These are phyloP conservation scores for Globisporangium radiosum DNA, from an alignment of 352 stramenopile genomes.

Conservation along the genomic window DNA sequence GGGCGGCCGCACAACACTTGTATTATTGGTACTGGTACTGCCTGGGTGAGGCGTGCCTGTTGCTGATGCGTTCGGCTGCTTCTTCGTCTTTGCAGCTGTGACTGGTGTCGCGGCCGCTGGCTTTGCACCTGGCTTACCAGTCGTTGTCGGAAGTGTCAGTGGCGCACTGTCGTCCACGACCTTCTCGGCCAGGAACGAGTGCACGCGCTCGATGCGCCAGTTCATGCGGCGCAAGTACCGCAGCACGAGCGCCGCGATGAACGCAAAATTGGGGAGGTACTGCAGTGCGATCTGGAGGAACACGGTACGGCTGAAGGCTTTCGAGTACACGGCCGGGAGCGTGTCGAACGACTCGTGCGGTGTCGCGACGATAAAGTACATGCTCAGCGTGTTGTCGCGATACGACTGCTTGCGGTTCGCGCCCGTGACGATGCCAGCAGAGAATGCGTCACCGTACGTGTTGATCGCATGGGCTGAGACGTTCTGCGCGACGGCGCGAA, in stretches of 20 bases:
- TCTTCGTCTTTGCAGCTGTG: slow-evolving; percentile 17
- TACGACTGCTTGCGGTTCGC: slow-evolving; percentile 50
- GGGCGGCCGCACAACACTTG: neutral
- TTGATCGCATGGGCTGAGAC: slow-evolving; percentile 61
- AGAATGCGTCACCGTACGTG: slow-evolving; percentile 64
- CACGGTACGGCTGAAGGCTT: slow-evolving; percentile 58
- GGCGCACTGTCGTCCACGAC: slow-evolving; percentile 17
- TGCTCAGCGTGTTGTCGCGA: slow-evolving; percentile 56
- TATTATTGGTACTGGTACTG: neutral
- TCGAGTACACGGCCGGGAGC: slow-evolving; percentile 54
- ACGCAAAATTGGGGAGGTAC: slow-evolving; percentile 37
- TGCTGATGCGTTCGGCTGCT: neutral
- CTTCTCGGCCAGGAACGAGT: slow-evolving; percentile 72
- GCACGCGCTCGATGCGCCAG: slow-evolving; percentile 70
- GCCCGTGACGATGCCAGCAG: slow-evolving; percentile 47
- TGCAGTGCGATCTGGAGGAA: slow-evolving; percentile 57
- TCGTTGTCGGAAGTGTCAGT: neutral
- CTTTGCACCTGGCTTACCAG: slow-evolving; percentile 2
- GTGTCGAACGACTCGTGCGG: slow-evolving; percentile 57
- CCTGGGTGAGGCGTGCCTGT: neutral
- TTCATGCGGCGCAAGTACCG: slow-evolving; percentile 69
- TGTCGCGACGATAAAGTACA: slow-evolving; percentile 80
- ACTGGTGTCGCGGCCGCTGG: neutral
- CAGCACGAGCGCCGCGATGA: slow-evolving; percentile 43
- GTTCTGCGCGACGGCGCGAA: slow-evolving; percentile 50